Conservation (phyloP, 208 protist species). For the Trypanosomatidae sp. region DNA sequence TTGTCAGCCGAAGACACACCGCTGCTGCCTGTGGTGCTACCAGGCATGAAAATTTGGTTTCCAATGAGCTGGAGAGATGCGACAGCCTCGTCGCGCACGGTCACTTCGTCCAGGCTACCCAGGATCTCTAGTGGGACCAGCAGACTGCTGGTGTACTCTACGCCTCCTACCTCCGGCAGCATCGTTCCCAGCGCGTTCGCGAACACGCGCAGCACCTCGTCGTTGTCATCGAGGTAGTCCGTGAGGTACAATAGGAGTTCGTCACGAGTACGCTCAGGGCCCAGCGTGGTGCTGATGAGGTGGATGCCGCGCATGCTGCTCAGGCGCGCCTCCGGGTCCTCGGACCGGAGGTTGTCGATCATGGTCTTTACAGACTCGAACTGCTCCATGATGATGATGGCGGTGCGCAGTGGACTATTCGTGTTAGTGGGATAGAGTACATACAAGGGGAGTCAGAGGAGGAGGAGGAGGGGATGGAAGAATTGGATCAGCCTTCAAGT, state of each 20-base stretch:
- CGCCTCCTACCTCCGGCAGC: conserved; percentile 96
- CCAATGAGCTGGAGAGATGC: conserved; percentile 79
- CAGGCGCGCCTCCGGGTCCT: conserved; percentile 95
- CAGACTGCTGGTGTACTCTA: conserved; percentile 87
- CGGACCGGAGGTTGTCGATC: conserved; percentile 96
- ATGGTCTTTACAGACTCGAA: conserved; percentile 96
- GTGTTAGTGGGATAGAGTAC: conserved; percentile 2
- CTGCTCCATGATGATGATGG: conserved; percentile 63
- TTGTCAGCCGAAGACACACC: conserved; percentile 7
- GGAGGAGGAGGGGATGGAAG: background rate
- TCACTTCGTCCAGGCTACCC: conserved; percentile 96
- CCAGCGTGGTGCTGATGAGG: conserved; percentile 97
- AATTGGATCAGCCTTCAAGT: background rate
- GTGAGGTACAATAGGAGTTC: conserved; percentile 98
- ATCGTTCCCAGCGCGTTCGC: conserved; percentile 98
- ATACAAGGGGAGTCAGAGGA: no score
- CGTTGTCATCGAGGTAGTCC: conserved; percentile 98
- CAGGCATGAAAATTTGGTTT: conserved; percentile 56
- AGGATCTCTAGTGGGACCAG: conserved; percentile 95
- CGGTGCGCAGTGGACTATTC: conserved; percentile 1
- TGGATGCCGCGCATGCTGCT: conserved; percentile 97
- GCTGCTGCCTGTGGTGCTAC: conserved; percentile 7
- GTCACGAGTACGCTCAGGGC: conserved; percentile 93
- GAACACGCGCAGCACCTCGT: conserved; percentile 98
- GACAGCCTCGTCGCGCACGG: conserved; percentile 97